Conservation (phyloP, 768 basidiomycete species). For the Pleurotus pulmonarius region DNA sequence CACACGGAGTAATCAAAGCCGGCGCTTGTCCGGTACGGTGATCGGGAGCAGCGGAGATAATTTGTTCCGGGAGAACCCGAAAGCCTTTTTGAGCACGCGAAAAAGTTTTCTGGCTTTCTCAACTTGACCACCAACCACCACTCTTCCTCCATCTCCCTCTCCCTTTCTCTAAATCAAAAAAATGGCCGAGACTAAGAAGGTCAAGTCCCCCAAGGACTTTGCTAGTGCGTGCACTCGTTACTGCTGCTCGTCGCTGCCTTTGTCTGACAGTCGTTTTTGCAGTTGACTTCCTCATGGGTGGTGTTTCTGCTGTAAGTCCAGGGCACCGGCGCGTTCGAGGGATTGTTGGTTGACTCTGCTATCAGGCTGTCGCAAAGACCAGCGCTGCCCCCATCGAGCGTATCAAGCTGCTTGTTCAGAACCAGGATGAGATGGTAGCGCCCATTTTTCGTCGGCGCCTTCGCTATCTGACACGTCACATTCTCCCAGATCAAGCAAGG, state of each 20-base stretch:
- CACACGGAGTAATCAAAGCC: background rate
- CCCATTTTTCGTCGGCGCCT: background rate
- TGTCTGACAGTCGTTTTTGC: slow-evolving; percentile 18
- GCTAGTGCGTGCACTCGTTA: slow-evolving; percentile 47
- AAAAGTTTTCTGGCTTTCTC: slow-evolving; percentile 45
- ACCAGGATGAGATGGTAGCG: slow-evolving; percentile 99
- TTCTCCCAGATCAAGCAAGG: slow-evolving; percentile 91
- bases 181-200: slow-evolving; percentile 84
- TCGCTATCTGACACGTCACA: slow-evolving; percentile 30
- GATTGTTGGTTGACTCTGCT: slow-evolving; percentile 3
- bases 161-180: slow-evolving; percentile 34
- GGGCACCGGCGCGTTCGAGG: background rate
- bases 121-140: slow-evolving; percentile 51
- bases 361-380: slow-evolving; percentile 97
- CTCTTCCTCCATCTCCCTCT: slow-evolving; percentile 41
- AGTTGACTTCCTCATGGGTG: slow-evolving; percentile 97
- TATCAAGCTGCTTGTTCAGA: slow-evolving; percentile 97
- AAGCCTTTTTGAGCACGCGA: slow-evolving; percentile 37
- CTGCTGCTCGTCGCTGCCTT: slow-evolving; percentile 14
- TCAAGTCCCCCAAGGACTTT: slow-evolving; percentile 91
- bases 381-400: slow-evolving; percentile 99
- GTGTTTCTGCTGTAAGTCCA: slow-evolving; percentile 79
- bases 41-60: slow-evolving; percentile 37
- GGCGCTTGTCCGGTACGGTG: slow-evolving; percentile 4
- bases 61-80: slow-evolving; percentile 47